These are phyloP conservation scores for Sphagnum contortum DNA, from an alignment of 225 moss, liverwort and hornwort species.

Conservation along the genomic window DNA sequence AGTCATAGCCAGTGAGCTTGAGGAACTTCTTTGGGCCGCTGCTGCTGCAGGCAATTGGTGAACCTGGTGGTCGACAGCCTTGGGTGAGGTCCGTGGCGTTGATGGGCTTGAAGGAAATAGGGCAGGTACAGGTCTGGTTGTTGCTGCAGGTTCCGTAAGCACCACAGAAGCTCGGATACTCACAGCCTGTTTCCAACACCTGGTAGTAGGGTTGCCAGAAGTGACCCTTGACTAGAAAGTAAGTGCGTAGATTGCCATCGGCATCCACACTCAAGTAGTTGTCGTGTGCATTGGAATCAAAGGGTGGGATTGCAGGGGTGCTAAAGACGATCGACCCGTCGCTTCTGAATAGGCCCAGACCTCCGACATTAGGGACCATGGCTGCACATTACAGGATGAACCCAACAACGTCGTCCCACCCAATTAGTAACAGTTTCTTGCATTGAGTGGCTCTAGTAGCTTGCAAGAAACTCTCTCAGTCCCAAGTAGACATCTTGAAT, in stretches of 20 bases:
- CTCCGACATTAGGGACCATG: constrained; percentile 6
- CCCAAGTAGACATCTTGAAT: no score
- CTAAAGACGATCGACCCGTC: constrained; percentile 18
- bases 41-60: constrained; percentile 4
- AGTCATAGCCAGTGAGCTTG: constrained; percentile 13
- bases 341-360: constrained; percentile 17
- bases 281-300: constrained; percentile 7
- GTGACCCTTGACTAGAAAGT: constrained; percentile 1
- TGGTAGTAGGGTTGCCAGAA: constrained; percentile 1
- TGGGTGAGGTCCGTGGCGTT: constrained; percentile 10
- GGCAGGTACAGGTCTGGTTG: constrained; percentile 14
- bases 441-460: no score
- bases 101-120: constrained; percentile 11
- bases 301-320: constrained; percentile 1
- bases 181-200: constrained; percentile 8
- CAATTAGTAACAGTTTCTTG: no score
- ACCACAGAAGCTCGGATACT: constrained; percentile 18
- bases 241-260: constrained; percentile 17
- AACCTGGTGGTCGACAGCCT: constrained; percentile 18
- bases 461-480: no score
- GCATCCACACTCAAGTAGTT: constrained; percentile 11
- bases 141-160: constrained; percentile 17
- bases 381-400: background rate
- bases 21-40: background rate
- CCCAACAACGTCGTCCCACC: no score